A percentile compares a stretch with the other conserved stretches of the same genome.
phyloP scores from a whole-genome alignment of 192 early-diverging fungal genomes.

The Chytriomyces sp. region DNA sequence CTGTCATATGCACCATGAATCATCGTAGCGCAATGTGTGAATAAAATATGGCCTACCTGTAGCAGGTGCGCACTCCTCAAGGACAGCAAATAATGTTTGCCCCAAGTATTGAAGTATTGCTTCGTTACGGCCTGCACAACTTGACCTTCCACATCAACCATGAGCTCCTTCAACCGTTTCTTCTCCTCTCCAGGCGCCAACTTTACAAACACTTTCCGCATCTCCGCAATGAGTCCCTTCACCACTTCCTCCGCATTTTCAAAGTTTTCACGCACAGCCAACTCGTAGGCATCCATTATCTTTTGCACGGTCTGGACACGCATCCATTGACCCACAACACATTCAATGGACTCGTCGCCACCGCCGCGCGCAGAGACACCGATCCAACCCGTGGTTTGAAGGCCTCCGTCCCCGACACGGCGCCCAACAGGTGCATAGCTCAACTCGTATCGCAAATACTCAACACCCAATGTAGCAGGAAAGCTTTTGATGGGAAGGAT shows the following conservation, averaged over 20 bases:
- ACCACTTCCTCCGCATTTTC: background rate
- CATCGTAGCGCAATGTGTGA: background rate
- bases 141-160: conserved; percentile 35
- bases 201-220: background rate
- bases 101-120: conserved; percentile 34
- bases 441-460: conserved; percentile 9
- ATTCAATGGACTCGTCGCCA: conserved; percentile 16
- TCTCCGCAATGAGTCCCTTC: background rate
- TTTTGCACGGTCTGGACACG: conserved; percentile 7
- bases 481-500: background rate
- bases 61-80: conserved; percentile 35
- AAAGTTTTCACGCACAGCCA: background rate
- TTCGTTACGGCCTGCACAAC: conserved; percentile 23
- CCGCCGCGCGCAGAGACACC: background rate
- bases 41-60: conserved; percentile 16
- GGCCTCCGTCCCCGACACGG: background rate
- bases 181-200: background rate
- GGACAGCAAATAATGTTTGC: conserved; percentile 38
- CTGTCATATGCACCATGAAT: background rate
- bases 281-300: conserved; percentile 15
- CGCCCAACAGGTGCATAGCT: background rate
- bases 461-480: background rate
- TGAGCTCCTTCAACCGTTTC: conserved; percentile 22
- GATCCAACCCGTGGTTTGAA: background rate
- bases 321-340: conserved; percentile 11